Base-by-base conservation (phyloP, 192 early-diverging fungal genomes). In the Dimargaris cristalligena region DNA sequence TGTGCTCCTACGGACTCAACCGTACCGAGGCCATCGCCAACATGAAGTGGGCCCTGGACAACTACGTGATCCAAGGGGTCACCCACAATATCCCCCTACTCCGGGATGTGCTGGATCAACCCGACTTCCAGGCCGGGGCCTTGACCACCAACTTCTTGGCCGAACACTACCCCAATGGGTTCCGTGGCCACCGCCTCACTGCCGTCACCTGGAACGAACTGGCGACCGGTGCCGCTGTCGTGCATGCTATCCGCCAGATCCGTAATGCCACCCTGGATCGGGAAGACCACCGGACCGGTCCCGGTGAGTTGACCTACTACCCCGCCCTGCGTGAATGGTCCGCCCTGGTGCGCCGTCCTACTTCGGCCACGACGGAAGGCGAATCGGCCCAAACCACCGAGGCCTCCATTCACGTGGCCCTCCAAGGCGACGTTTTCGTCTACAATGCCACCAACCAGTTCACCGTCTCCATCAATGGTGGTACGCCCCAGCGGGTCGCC, bases 1-100 rank as follows among this genome's bases (percentile, higher is more conserved):
- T 97, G 20, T 85, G 80, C 56, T 89, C 89, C n/a, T 80, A 92
- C 61, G 90, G 85, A 16, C 61, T 66, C 14, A 86, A 81, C 3
- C 80, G 93, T 51, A 70, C 77, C n/a, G 78, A 78, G 56, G 87
- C 90, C 1, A 85, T 90, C 22, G 60, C 74, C 31, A 74, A 65
- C 31, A 92, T 97, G 91, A 73, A 80, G 52, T 66, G 75, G 38
- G 91, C 91, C 13, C 74, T 97, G 57, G 93, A 97, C 71, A 76
- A 73, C 28, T 93, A 91, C 64, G 83, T 93, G 44, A 92, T 96
- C 68, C 85, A 88, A 65, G 92, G 91, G 62, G 93, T 97, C 20
- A 92, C 88, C 2, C 90, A 93, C 76, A 97, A 97, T 68, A 88
- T 97, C 34, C 89, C 93, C 18, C 76, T 97, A 9, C 71, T 97